A percentile compares a stretch with the other conserved stretches of the same genome.
phyloP scores from a whole-genome alignment of 345 rosid genomes.

The Lepidium sativum region DNA sequence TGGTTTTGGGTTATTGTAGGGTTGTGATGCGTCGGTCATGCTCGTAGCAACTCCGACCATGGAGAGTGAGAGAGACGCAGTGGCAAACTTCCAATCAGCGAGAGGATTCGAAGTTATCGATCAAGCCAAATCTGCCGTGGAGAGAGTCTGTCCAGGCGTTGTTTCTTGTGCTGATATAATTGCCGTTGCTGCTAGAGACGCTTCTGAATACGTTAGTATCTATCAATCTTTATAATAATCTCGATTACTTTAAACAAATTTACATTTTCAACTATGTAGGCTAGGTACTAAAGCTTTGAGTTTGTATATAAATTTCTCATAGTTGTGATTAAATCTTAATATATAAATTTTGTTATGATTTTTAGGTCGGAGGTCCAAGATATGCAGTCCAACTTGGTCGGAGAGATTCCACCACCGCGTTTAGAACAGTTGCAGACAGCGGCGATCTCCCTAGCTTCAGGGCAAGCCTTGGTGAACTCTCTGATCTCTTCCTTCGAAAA shows the following conservation, averaged over 20 bases:
- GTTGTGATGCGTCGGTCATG: slow-evolving; percentile 50
- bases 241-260: neutral
- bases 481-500: slow-evolving; percentile 28
- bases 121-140: slow-evolving; percentile 38
- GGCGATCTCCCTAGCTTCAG: slow-evolving; percentile 38
- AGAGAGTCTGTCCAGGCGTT: slow-evolving; percentile 41
- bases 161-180: slow-evolving; percentile 63
- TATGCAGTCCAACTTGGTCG: slow-evolving; percentile 41
- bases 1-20: slow-evolving; percentile 17
- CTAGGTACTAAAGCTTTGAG: neutral
- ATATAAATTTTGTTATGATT: neutral
- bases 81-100: slow-evolving; percentile 12
- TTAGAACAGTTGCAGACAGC: slow-evolving; percentile 28
- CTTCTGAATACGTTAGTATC: slow-evolving; percentile 28
- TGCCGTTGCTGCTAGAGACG: slow-evolving; percentile 53
- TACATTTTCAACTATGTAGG: neutral
- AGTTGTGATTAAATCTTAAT: neutral
- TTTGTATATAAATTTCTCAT: neutral
- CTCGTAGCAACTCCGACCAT: slow-evolving; percentile 29
- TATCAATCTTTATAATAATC: neutral
- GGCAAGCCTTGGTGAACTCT: slow-evolving; percentile 31
- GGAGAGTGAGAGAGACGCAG: slow-evolving; percentile 27
- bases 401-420: slow-evolving; percentile 40
- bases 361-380: slow-evolving; percentile 42
- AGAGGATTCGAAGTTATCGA: slow-evolving; percentile 48